A percentile compares a stretch with the other conserved stretches of the same genome.
phyloP scores from a whole-genome alignment of 352 stramenopile genomes.

The Phytophthora pinifolia region DNA sequence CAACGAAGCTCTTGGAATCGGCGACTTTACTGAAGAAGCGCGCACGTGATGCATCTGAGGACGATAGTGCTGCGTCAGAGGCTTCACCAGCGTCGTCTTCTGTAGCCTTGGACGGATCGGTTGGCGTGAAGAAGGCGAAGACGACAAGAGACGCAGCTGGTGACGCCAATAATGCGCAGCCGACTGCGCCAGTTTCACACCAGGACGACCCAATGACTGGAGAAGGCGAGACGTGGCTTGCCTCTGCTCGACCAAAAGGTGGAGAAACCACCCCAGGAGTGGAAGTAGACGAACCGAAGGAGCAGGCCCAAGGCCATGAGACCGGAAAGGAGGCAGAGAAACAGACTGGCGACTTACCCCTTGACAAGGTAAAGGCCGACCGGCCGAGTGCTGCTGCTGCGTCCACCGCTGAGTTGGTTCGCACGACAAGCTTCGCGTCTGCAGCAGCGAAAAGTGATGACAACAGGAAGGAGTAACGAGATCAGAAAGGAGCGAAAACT shows the following conservation, averaged over 20 bases:
- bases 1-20: slow-evolving; percentile 28
- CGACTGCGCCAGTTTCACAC: slow-evolving; percentile 17
- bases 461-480: slow-evolving; percentile 25
- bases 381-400: slow-evolving; percentile 3
- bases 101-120: slow-evolving; percentile 10
- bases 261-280: slow-evolving; percentile 6
- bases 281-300: slow-evolving; percentile 15
- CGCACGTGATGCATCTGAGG: slow-evolving; percentile 28
- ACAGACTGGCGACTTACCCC: slow-evolving; percentile 1
- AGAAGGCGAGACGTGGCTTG: slow-evolving; percentile 4
- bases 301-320: slow-evolving; percentile 8
- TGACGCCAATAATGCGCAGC: slow-evolving; percentile 21
- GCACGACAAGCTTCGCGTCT: slow-evolving; percentile 5
- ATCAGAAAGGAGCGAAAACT: slow-evolving; percentile 7
- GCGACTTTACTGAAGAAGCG: slow-evolving; percentile 63
- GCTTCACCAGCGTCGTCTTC: slow-evolving; percentile 6
- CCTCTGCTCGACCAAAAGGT: slow-evolving; percentile 6
- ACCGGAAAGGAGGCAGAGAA: slow-evolving; percentile 4
- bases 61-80: slow-evolving; percentile 20
- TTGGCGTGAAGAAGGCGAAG: slow-evolving; percentile 36
- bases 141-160: slow-evolving; percentile 18
- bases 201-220: slow-evolving; percentile 33
- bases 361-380: slow-evolving; percentile 13
- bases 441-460: slow-evolving; percentile 19
- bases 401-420: slow-evolving; percentile 3